A percentile compares a stretch with the other conserved stretches of the same genome.
Evolutionary conservation across 2,329 filamentous ascomycete genomes (phyloP).

Genomic region (Beauveria medogensis): DNA sequence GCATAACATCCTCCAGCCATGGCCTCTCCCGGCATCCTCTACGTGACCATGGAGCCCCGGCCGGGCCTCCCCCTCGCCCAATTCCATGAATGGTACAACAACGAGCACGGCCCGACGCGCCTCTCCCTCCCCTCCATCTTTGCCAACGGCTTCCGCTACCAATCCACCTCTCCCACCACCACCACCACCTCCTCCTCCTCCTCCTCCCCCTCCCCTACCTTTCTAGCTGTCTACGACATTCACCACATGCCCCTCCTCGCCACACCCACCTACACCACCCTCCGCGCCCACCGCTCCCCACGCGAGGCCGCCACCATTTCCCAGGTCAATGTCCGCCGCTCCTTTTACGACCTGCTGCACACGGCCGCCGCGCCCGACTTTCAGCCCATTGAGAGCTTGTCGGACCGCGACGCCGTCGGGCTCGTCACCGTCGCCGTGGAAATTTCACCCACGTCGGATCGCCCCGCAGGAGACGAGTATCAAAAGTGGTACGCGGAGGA

Average conservation of each 20-base stretch:
- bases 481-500: slow-evolving; percentile 68
- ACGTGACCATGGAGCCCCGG: slow-evolving; percentile 78
- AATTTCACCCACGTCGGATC: slow-evolving; percentile 43
- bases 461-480: slow-evolving; percentile 44
- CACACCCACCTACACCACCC: slow-evolving; percentile 58
- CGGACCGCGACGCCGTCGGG: slow-evolving; percentile 50
- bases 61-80: slow-evolving; percentile 55
- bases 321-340: slow-evolving; percentile 57
- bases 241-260: slow-evolving; percentile 64
- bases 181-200: slow-evolving; percentile 32
- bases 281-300: slow-evolving; percentile 50
- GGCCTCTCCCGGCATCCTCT: slow-evolving; percentile 58
- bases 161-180: slow-evolving; percentile 14
- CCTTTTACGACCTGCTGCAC: slow-evolving; percentile 60
- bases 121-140: slow-evolving; percentile 68
- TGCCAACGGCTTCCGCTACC: slow-evolving; percentile 71
- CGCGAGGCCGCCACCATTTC: slow-evolving; percentile 47
- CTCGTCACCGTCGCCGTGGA: slow-evolving; percentile 56
- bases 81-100: slow-evolving; percentile 93
- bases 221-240: slow-evolving; percentile 76
- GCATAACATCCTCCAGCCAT: not conserved
- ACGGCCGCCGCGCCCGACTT: slow-evolving; percentile 48
- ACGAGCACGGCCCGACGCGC: slow-evolving; percentile 78
- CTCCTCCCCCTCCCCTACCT: slow-evolving; percentile 55
- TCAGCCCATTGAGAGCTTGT: slow-evolving; percentile 48